Percentiles rank a stretch among this genome's conserved stretches.
phyloP scores from a whole-genome alignment of 2,329 filamentous ascomycete genomes.

The Xylaria sp. region DNA sequence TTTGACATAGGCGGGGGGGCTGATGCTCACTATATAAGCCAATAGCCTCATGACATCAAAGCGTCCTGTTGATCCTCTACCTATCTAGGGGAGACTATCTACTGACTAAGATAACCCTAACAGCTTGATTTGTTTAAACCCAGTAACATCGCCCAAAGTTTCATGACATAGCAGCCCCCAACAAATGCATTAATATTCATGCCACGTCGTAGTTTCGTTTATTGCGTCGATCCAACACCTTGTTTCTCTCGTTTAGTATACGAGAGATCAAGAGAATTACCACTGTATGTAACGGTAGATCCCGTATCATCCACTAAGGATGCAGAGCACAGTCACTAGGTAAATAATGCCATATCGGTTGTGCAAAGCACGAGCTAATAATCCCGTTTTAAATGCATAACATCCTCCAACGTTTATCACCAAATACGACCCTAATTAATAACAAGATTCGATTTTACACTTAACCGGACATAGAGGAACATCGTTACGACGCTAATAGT shows the following conservation, averaged over 20 bases:
- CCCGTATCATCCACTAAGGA: background rate
- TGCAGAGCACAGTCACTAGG: background rate
- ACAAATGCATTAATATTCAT: conserved; percentile 14
- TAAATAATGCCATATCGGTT: background rate
- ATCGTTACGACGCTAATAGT: background rate
- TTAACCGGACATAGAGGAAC: background rate
- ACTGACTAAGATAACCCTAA: background rate
- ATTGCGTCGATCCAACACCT: background rate
- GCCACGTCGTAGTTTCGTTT: conserved; percentile 42
- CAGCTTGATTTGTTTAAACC: background rate
- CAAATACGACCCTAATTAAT: background rate
- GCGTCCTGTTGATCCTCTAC: conserved; percentile 12
- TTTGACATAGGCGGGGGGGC: conserved; percentile 14
- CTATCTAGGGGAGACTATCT: conserved; percentile 5
- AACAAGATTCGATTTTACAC: background rate
- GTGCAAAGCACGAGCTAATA: background rate
- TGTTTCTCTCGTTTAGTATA: background rate
- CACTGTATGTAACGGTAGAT: too few relatives aligned
- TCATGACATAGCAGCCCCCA: conserved; percentile 7
- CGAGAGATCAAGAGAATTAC: background rate
- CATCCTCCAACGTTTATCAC: background rate
- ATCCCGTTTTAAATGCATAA: background rate
- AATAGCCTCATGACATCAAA: conserved; percentile 6
- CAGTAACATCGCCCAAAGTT: conserved; percentile 9
- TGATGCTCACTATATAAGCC: conserved; percentile 4